A percentile compares a stretch with the other conserved stretches of the same genome.
Evolutionary conservation across 371 early-diverging fungal species (phyloP).

Genomic region (Mucor racemosus): DNA sequence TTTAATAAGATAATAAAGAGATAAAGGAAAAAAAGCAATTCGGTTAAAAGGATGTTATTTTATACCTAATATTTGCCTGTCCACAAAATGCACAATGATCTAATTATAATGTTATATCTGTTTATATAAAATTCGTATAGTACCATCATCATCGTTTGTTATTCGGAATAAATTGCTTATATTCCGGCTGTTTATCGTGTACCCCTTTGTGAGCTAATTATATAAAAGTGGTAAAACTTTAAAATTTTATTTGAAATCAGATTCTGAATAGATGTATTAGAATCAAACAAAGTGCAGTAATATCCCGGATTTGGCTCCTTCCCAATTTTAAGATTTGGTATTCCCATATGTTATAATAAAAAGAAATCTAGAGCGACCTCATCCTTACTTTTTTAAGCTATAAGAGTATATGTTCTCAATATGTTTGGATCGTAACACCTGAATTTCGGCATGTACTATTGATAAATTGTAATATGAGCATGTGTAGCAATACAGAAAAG

Average conservation of each 20-base stretch:
- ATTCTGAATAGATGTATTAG: not conserved
- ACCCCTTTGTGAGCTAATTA: not conserved
- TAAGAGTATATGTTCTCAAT: slow-evolving; percentile 12
- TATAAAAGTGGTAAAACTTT: not conserved
- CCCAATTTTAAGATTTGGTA: not conserved
- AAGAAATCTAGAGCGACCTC: not conserved
- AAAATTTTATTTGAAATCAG: not conserved
- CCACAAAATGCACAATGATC: not conserved
- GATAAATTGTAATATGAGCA: not conserved
- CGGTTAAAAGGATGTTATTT: slow-evolving; percentile 2
- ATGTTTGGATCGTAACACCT: slow-evolving; percentile 16
- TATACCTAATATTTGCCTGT: not conserved
- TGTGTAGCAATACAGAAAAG: not conserved
- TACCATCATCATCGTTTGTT: not conserved
- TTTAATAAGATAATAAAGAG: not conserved
- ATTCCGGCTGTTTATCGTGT: not conserved
- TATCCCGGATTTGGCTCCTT: not conserved
- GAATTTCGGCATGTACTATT: slow-evolving; percentile 9
- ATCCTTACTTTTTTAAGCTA: slow-evolving; percentile 4
- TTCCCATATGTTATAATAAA: not conserved
- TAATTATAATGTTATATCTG: not conserved
- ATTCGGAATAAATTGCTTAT: not conserved
- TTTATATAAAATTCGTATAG: not conserved
- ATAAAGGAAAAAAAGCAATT: not conserved
- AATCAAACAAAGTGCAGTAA: not conserved